These are phyloP conservation scores for Hyaloscypha bicolor DNA, from an alignment of 495 filamentous ascomycete genomes.

Conservation along the genomic window DNA sequence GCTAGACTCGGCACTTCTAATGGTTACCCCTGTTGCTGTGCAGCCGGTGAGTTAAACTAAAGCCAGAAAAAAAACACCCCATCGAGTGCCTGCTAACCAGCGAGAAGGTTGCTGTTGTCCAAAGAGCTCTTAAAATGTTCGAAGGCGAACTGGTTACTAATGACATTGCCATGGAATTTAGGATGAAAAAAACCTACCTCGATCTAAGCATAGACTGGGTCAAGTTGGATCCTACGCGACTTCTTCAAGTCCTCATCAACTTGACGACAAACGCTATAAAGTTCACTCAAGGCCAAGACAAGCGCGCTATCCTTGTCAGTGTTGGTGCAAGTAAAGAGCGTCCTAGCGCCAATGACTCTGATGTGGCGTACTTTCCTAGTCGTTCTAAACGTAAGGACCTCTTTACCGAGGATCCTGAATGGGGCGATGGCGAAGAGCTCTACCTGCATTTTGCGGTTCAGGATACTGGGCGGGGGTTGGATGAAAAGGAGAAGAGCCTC, in stretches of 20 bases:
- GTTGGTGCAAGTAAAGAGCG: conserved; percentile 64
- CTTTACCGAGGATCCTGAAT: conserved; percentile 58
- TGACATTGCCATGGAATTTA: conserved; percentile 70
- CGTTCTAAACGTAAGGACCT: conserved; percentile 52
- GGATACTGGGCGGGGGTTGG: conserved; percentile 79
- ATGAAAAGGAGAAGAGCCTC: conserved; percentile 68
- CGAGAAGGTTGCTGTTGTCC: conserved; percentile 51
- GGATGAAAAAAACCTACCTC: conserved; percentile 64
- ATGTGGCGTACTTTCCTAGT: conserved; percentile 56
- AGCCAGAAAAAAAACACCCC: background rate
- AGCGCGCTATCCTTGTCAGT: conserved; percentile 66
- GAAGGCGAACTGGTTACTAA: conserved; percentile 74
- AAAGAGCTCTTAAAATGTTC: conserved; percentile 77
- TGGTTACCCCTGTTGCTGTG: conserved; percentile 72
- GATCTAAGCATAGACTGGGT: conserved; percentile 73
- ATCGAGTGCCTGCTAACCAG: background rate
- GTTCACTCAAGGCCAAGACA: conserved; percentile 63
- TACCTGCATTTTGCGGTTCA: conserved; percentile 76
- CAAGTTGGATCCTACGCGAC: conserved; percentile 73
- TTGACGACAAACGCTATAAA: conserved; percentile 82
- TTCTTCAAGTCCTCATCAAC: conserved; percentile 80
- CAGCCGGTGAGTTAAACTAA: conserved; percentile 53
- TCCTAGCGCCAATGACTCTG: conserved; percentile 44
- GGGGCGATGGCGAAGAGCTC: conserved; percentile 68
- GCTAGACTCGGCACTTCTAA: conserved; percentile 77